Conservation (phyloP, 78 protist species). For the Neovahlkampfia damariscottae region DNA sequence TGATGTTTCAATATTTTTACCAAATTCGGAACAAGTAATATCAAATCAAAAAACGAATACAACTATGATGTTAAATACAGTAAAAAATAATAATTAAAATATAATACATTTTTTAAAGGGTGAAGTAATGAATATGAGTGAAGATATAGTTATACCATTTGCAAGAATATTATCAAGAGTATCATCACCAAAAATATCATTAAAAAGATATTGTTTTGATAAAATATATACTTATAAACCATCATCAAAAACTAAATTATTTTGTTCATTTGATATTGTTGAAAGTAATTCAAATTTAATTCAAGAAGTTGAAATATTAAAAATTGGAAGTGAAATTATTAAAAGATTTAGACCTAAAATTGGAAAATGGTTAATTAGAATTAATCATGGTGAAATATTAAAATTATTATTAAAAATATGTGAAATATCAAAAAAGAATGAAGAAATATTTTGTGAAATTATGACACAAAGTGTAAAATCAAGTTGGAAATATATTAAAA, state of each 20-base stretch:
- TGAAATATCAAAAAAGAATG: background rate
- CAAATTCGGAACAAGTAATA: background rate
- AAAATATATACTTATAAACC: background rate
- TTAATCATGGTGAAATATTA: background rate
- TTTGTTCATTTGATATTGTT: background rate
- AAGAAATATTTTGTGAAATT: background rate
- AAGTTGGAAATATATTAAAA: background rate
- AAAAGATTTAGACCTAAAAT: too few species aligned
- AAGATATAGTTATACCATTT: background rate
- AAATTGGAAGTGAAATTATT: too few species aligned
- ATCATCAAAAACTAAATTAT: background rate
- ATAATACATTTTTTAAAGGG: background rate
- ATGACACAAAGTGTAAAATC: background rate
- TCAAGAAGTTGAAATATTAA: background rate
- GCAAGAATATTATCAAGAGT: background rate
- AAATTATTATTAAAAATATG: background rate
- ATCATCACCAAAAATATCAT: background rate
- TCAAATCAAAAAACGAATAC: too few species aligned
- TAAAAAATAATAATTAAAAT: background rate
- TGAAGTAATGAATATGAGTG: background rate
- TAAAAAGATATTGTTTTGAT: background rate
- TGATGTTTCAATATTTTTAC: background rate
- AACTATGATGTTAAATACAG: background rate
- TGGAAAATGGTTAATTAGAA: background rate
- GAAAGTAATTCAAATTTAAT: background rate